Evolutionary conservation across 2,329 filamentous ascomycete species (phyloP), one percentile per base, ranked within the genome.

Genomic region (Apiospora hydei): DNA sequence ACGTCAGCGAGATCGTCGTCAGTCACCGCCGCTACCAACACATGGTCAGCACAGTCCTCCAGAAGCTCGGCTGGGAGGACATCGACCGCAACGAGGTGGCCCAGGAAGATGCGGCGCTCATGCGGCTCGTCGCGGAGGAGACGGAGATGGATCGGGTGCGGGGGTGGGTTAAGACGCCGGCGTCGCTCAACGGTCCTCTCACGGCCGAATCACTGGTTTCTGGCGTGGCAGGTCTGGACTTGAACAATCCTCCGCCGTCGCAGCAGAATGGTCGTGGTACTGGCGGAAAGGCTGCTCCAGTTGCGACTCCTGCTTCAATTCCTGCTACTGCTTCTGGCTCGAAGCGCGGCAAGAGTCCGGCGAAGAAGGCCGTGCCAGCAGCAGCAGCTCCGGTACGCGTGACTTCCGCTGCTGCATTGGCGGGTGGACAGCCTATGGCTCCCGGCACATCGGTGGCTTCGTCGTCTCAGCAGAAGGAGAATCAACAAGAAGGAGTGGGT

Each of bases 11-110:
- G 71, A 85, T 91, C 74, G 88, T 94, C 70, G 89, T 85, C 74
- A 92, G 91, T 21, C 93, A 96, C 81, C 81, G 93, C 72, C 87
- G 90, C 75, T 95, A 95, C 79, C 89, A 91, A 72, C 89, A 88
- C 77, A 84, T 94, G 69, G 85, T 92, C 11, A 91, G 92, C 21
- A 87, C 84, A 61, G 91, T 95, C 72, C 83, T 96, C 43, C 86
- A 88, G 73, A 89, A 89, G 64, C 87, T 94, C 69, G 88, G 89
- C 1, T 92, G 93, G 84, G 92, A 94, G 77, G 90, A 93, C 77
- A 80, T 94, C 70, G 85, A 90, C 72, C 78, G 81, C 26, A 76
- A 77, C 1, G 77, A 82, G 69, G 76, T 83, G 14, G 73, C 72
- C 14, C 74, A 76, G 47, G 78, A 82, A 21, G 81, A 82, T 68